Percentiles rank a stretch among this genome's conserved stretches.
Conservation (phyloP, 441 rosid species). For the Rhodomyrtus psidioides region DNA sequence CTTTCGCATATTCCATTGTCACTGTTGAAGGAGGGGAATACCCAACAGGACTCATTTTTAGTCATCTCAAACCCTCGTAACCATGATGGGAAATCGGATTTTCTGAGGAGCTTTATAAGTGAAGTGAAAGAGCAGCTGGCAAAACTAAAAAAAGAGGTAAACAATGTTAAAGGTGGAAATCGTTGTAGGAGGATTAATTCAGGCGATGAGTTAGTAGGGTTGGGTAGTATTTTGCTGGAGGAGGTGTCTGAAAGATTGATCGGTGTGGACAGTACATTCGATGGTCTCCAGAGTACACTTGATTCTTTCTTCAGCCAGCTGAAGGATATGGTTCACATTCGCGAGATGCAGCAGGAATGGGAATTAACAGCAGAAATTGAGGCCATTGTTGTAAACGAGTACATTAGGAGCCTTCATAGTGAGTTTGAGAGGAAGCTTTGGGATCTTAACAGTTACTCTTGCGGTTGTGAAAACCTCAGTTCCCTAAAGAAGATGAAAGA, state of each 20-base stretch:
- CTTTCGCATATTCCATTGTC: background rate
- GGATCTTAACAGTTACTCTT: slow-evolving; percentile 30
- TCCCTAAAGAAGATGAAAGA: slow-evolving; percentile 44
- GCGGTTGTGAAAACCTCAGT: slow-evolving; percentile 21
- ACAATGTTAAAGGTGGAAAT: slow-evolving; percentile 28
- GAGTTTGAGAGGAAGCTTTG: slow-evolving; percentile 44
- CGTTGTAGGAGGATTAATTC: slow-evolving; percentile 24
- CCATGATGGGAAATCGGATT: slow-evolving; percentile 18
- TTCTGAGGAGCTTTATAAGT: slow-evolving; percentile 28
- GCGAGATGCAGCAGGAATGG: slow-evolving; percentile 45
- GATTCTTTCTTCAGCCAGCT: slow-evolving; percentile 29
- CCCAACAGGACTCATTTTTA: background rate
- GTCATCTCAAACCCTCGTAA: slow-evolving; percentile 6
- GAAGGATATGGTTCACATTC: slow-evolving; percentile 20
- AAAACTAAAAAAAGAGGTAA: slow-evolving; percentile 53
- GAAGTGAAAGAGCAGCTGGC: slow-evolving; percentile 41
- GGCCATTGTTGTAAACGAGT: slow-evolving; percentile 33
- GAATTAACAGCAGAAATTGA: slow-evolving; percentile 46
- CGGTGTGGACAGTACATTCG: slow-evolving; percentile 40
- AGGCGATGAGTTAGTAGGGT: slow-evolving; percentile 28
- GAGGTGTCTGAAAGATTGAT: slow-evolving; percentile 32
- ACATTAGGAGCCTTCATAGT: slow-evolving; percentile 42
- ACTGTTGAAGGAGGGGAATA: slow-evolving; percentile 1
- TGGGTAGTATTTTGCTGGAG: slow-evolving; percentile 34
- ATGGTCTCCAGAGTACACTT: slow-evolving; percentile 33